Conservation (phyloP, 2,329 filamentous ascomycete genomes). For the Pezizomycotina sp. region DNA sequence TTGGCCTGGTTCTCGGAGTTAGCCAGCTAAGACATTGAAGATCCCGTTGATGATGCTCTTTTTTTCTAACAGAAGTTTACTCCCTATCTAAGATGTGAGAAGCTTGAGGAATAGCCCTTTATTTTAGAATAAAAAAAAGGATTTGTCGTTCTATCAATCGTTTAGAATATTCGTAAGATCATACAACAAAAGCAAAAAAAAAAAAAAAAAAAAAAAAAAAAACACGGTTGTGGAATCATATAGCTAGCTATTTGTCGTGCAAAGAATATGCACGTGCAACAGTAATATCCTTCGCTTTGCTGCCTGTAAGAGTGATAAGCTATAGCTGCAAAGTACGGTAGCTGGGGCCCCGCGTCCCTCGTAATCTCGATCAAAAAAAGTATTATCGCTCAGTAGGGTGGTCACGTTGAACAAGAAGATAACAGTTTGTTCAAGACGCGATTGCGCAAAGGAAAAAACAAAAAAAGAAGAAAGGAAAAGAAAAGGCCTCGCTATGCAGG, state of each 20-base stretch:
- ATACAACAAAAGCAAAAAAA: not conserved
- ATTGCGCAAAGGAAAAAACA: conserved; percentile 1
- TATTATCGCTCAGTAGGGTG: no score
- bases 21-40: no score
- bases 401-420: no score
- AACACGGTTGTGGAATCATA: not conserved
- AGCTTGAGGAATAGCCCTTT: no score
- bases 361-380: conserved; percentile 3
- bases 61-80: no score
- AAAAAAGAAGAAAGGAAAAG: conserved; percentile 2
- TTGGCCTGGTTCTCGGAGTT: no score
- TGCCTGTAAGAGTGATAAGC: not conserved
- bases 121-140: no score
- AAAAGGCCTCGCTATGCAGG: conserved; percentile 2
- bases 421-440: conserved; percentile 1
- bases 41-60: no score
- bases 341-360: not conserved
- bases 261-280: no score
- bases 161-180: conserved; percentile 1
- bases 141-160: conserved; percentile 5
- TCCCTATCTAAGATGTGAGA: no score
- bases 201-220: not conserved
- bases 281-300: not conserved
- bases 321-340: conserved; percentile 1
- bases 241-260: not conserved